A percentile compares a stretch with the other conserved stretches of the same genome.
Conservation (phyloP, 768 basidiomycete species). For the Trametes gibbosa region DNA sequence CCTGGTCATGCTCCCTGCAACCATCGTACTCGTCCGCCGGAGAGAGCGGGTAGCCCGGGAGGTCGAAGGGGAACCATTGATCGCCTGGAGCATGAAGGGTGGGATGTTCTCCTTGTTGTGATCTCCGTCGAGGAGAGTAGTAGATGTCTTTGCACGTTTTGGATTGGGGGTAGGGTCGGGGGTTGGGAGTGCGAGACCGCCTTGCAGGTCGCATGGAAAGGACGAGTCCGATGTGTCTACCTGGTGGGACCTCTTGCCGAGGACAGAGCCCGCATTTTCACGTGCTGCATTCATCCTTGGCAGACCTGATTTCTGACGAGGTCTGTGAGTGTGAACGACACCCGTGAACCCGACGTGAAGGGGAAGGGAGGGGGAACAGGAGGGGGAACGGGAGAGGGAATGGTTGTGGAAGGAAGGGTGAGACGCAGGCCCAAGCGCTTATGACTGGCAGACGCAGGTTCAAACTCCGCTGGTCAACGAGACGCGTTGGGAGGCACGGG, state of each 20-base stretch:
- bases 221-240: conserved; percentile 29
- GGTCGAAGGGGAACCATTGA: conserved; percentile 33
- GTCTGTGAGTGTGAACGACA: neutral
- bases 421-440: conserved; percentile 20
- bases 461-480: conserved; percentile 30
- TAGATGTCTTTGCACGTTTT: conserved; percentile 59
- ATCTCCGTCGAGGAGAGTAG: conserved; percentile 46
- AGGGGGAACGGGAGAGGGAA: conserved; percentile 14
- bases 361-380: conserved; percentile 3
- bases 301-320: neutral
- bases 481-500: conserved; percentile 20
- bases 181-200: conserved; percentile 39
- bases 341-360: conserved; percentile 7
- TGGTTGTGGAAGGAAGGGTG: conserved; percentile 17
- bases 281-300: conserved; percentile 22
- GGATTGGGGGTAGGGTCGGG: conserved; percentile 63
- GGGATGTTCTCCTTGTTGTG: conserved; percentile 79
- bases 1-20: conserved; percentile 39
- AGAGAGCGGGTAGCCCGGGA: conserved; percentile 34
- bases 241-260: conserved; percentile 35
- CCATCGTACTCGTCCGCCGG: conserved; percentile 37
- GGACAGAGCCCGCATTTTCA: conserved; percentile 28
- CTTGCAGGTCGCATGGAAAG: conserved; percentile 31
- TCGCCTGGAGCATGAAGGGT: conserved; percentile 45
- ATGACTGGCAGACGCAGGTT: conserved; percentile 23